Conservation (phyloP, 2,329 filamentous ascomycete genomes). For the Biscogniauxia mediterranea region DNA sequence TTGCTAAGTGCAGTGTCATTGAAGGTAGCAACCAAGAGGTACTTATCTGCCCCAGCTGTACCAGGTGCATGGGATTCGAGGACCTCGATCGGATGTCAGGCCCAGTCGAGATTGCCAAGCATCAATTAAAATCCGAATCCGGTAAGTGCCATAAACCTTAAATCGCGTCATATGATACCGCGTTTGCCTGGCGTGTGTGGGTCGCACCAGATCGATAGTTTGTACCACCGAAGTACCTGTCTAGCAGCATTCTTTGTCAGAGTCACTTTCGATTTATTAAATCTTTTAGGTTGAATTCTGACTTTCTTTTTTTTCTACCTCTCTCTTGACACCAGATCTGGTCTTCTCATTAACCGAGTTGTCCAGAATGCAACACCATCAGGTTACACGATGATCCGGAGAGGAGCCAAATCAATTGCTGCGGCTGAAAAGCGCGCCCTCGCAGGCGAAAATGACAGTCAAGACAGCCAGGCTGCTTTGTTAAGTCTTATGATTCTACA, state of each 20-base stretch:
- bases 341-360: background rate
- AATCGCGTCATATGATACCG: conserved; percentile 27
- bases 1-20: too few relatives aligned
- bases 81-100: too few relatives aligned
- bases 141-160: conserved; percentile 16
- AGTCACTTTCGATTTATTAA: conserved; percentile 7
- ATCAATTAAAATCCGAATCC: conserved; percentile 1
- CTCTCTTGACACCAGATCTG: too few relatives aligned
- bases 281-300: conserved; percentile 1
- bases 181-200: conserved; percentile 21
- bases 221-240: too few relatives aligned
- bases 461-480: conserved; percentile 29
- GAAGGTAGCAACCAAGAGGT: too few relatives aligned
- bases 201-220: conserved; percentile 2
- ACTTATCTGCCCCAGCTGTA: too few relatives aligned
- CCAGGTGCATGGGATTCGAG: too few relatives aligned
- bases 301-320: background rate
- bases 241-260: conserved; percentile 2
- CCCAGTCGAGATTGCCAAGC: background rate
- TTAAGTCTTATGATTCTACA: conserved; percentile 22
- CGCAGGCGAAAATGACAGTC: conserved; percentile 26
- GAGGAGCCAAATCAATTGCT: conserved; percentile 14
- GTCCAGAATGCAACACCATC: conserved; percentile 15
- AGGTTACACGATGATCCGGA: conserved; percentile 17
- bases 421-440: conserved; percentile 19